phyloP scores from a whole-genome alignment of 768 basidiomycete species.

The Termitomyces sp. region DNA sequence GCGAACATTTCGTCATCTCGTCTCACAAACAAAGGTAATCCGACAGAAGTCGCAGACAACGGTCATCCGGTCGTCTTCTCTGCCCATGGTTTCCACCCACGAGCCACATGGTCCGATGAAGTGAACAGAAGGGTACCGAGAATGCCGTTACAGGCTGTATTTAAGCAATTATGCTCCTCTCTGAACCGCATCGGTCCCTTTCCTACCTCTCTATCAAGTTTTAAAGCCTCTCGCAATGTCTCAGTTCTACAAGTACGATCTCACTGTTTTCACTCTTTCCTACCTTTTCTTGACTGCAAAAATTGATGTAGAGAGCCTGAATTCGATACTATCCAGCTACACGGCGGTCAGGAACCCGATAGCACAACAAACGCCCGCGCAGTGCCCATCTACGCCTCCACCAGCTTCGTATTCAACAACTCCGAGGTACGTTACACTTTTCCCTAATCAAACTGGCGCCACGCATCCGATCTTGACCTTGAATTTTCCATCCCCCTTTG shows the following conservation, averaged over 20 bases:
- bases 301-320: constrained; percentile 51
- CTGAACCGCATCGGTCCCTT: background rate
- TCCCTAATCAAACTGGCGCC: background rate
- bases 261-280: background rate
- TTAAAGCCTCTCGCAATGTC: background rate
- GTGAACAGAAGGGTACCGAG: background rate
- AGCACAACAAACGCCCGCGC: constrained; percentile 70
- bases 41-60: background rate
- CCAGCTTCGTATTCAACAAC: constrained; percentile 74
- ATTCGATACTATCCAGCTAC: constrained; percentile 80
- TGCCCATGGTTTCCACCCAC: background rate
- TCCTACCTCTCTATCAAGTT: background rate
- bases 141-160: background rate
- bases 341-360: constrained; percentile 71
- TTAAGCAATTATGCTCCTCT: background rate
- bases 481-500: background rate
- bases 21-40: background rate
- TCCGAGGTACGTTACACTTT: constrained; percentile 44
- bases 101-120: background rate
- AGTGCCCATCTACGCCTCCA: constrained; percentile 74
- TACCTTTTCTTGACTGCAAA: background rate
- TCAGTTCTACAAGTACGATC: background rate
- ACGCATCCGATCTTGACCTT: background rate
- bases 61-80: background rate
- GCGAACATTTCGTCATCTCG: background rate